Percentiles rank a stretch among this genome's conserved stretches.
These are phyloP conservation scores for Helicocarpus griseus DNA, from an alignment of 2,329 filamentous ascomycete genomes.

Conservation along the genomic window DNA sequence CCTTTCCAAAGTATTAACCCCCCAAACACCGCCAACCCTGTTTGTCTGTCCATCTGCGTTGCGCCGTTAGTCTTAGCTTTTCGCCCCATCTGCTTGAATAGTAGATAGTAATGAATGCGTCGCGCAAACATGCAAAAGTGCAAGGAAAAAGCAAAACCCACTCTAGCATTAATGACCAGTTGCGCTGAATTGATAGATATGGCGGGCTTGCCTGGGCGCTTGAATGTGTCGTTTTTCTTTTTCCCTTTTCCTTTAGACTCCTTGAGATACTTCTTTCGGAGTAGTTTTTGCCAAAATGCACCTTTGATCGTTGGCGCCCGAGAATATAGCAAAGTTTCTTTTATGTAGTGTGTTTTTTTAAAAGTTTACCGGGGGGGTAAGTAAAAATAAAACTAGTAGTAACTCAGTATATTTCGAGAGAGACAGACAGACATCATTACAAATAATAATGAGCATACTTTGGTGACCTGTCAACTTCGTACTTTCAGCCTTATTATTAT, in stretches of 20 bases:
- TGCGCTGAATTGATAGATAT: neutral
- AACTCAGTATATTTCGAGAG: too few species aligned
- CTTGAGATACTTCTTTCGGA: neutral
- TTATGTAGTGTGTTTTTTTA: too few species aligned
- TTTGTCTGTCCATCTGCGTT: neutral
- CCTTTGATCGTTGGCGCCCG: too few species aligned
- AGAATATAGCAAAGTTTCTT: too few species aligned
- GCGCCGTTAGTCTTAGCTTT: neutral
- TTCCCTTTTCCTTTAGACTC: neutral
- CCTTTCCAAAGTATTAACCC: neutral
- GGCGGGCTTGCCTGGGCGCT: neutral
- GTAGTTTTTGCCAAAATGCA: too few species aligned
- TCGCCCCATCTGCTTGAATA: neutral
- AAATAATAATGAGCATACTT: too few species aligned
- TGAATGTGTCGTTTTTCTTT: neutral
- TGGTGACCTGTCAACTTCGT: neutral
- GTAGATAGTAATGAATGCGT: too few species aligned
- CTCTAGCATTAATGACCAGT: neutral
- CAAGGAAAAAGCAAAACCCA: neutral
- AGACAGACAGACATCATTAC: too few species aligned
- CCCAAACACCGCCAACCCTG: too few species aligned
- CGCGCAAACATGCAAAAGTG: too few species aligned
- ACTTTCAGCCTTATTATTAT: neutral
- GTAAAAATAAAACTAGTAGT: too few species aligned
- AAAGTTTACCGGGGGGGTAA: too few species aligned